Percentiles rank a stretch among this genome's conserved stretches.
Evolutionary conservation across 225 moss, liverwort and hornwort species (phyloP).

Genomic region (Ulota crispa): DNA sequence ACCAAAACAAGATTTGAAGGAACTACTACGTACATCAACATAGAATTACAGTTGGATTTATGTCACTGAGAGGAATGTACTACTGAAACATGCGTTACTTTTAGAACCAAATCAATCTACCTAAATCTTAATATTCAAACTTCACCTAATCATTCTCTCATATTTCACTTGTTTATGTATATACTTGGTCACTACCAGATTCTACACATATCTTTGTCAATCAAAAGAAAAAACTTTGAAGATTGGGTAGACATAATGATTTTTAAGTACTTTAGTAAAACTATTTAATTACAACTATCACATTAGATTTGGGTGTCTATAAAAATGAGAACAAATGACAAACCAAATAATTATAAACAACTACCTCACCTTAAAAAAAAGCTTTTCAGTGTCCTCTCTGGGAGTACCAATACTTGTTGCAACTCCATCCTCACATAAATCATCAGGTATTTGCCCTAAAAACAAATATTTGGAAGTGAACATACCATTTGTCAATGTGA

Average conservation of each 20-base stretch:
- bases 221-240: not conserved
- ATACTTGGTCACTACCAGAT: not conserved
- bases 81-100: not conserved
- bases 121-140: not conserved
- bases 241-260: not conserved
- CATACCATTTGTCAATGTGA: not conserved
- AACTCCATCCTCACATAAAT: constrained; percentile 63
- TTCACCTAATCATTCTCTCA: not conserved
- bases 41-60: not conserved
- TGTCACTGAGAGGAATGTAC: not conserved
- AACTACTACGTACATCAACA: not conserved
- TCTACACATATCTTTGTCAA: not conserved
- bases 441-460: constrained; percentile 75
- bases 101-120: not conserved
- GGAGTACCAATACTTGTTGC: constrained; percentile 40
- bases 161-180: not conserved
- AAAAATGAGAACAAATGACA: not conserved
- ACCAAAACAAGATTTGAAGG: not conserved
- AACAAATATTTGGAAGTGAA: not conserved
- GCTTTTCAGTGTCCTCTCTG: constrained; percentile 70
- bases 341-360: not conserved
- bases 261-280: not conserved
- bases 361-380: constrained; percentile 41
- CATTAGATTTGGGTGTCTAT: not conserved
- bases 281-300: not conserved